phyloP scores from a whole-genome alignment of 129 eudicot genomes.

The Tagetes erecta region DNA sequence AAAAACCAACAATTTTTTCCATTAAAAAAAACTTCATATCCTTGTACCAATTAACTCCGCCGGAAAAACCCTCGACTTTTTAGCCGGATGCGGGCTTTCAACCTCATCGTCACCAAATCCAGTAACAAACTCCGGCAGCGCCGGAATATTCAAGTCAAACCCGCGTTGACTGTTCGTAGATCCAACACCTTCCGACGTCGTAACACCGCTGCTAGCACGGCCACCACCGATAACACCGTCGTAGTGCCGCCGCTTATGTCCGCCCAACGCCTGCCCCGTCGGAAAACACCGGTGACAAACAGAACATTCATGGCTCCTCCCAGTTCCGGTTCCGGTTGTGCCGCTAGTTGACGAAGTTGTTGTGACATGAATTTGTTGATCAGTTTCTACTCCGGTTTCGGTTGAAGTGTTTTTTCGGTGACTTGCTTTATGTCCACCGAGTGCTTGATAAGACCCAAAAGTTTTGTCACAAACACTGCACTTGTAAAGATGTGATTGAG shows the following conservation, averaged over 20 bases:
- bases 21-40: no score
- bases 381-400: slow-evolving; percentile 33
- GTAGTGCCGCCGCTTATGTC: slow-evolving; percentile 94
- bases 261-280: slow-evolving; percentile 97
- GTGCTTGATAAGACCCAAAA: slow-evolving; percentile 87
- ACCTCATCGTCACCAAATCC: slow-evolving; percentile 53
- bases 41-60: no score
- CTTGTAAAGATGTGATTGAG: slow-evolving; percentile 30
- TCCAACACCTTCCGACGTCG: slow-evolving; percentile 77
- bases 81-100: slow-evolving; percentile 62
- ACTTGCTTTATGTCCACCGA: slow-evolving; percentile 98
- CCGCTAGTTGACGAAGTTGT: slow-evolving; percentile 31
- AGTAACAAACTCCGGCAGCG: slow-evolving; percentile 52
- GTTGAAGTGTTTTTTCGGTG: slow-evolving; percentile 56
- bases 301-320: slow-evolving; percentile 91
- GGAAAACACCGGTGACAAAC: slow-evolving; percentile 84
- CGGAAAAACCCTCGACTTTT: slow-evolving; percentile 48
- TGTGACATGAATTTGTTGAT: slow-evolving; percentile 29
- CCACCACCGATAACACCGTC: slow-evolving; percentile 65
- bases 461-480: slow-evolving; percentile 76
- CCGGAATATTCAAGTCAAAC: slow-evolving; percentile 58
- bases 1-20: background rate
- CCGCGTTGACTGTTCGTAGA: slow-evolving; percentile 59
- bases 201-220: slow-evolving; percentile 38
- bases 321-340: slow-evolving; percentile 35